These are phyloP conservation scores for Coemansia brasiliensis DNA, from an alignment of 192 early-diverging fungal species.

Conservation along the genomic window DNA sequence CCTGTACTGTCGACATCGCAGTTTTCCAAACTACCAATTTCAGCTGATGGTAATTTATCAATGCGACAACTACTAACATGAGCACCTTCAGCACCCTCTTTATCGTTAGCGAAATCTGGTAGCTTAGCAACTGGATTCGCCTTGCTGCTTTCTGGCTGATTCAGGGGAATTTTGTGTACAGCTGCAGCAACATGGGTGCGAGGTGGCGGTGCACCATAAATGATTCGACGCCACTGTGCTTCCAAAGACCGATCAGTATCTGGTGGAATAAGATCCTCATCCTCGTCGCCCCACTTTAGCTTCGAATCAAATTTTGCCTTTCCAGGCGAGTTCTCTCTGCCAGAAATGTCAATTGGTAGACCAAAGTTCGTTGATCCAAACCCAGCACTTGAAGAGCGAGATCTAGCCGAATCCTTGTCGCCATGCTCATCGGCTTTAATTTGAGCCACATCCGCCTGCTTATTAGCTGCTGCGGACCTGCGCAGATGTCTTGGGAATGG, in stretches of 20 bases:
- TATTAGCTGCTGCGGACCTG: neutral
- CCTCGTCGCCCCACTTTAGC: slow-evolving; percentile 49
- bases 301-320: slow-evolving; percentile 26
- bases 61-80: too few species aligned
- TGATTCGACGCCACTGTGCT: slow-evolving; percentile 53
- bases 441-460: neutral
- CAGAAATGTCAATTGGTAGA: slow-evolving; percentile 11
- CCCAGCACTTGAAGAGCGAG: neutral
- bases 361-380: slow-evolving; percentile 11
- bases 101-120: too few species aligned
- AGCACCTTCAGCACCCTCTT: too few species aligned
- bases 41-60: neutral
- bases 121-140: neutral
- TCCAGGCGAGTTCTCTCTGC: slow-evolving; percentile 22
- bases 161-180: neutral
- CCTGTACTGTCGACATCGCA: too few species aligned
- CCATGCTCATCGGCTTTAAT: neutral
- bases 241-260: slow-evolving; percentile 34
- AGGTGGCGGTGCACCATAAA: slow-evolving; percentile 39
- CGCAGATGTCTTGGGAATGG: slow-evolving; percentile 35
- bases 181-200: slow-evolving; percentile 8
- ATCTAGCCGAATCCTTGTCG: neutral
- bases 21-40: neutral
- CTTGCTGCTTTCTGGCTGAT: neutral
- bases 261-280: slow-evolving; percentile 19